Percentiles rank a stretch among this genome's conserved stretches.
phyloP scores from a whole-genome alignment of 345 rosid genomes.

The Brassica juncea region DNA sequence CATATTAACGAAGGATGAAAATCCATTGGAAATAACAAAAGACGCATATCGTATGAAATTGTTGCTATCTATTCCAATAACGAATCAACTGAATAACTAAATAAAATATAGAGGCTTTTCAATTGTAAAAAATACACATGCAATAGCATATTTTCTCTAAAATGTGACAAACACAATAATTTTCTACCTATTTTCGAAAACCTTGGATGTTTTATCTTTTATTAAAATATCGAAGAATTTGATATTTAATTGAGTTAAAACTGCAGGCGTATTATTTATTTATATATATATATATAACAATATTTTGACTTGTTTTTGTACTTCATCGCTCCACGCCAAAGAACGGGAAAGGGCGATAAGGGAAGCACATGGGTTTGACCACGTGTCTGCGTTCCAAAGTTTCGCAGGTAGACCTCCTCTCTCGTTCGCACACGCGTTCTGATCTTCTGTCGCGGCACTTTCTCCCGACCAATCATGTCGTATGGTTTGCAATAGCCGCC shows the following conservation, averaged over 20 bases:
- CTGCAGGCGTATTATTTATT: neutral
- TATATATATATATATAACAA: neutral
- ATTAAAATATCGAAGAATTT: neutral
- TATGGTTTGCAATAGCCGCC: constrained; percentile 10
- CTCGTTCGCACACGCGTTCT: constrained; percentile 11
- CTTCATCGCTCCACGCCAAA: constrained; percentile 14
- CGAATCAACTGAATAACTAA: no score
- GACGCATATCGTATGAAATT: no score
- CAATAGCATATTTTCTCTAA: neutral
- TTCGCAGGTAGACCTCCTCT: constrained; percentile 23
- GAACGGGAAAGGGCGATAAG: constrained; percentile 18
- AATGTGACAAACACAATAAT: neutral
- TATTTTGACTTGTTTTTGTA: neutral
- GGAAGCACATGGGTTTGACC: constrained; percentile 34
- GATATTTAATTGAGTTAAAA: neutral
- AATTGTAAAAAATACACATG: neutral
- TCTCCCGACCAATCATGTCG: constrained; percentile 21
- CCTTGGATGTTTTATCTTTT: neutral
- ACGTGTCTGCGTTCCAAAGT: constrained; percentile 25
- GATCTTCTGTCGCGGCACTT: constrained; percentile 10
- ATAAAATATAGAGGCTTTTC: no score
- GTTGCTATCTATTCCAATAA: no score
- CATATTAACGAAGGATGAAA: no score
- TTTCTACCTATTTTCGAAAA: neutral
- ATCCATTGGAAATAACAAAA: no score